phyloP scores from a whole-genome alignment of 768 basidiomycete species.

The Lactarius sp. region DNA sequence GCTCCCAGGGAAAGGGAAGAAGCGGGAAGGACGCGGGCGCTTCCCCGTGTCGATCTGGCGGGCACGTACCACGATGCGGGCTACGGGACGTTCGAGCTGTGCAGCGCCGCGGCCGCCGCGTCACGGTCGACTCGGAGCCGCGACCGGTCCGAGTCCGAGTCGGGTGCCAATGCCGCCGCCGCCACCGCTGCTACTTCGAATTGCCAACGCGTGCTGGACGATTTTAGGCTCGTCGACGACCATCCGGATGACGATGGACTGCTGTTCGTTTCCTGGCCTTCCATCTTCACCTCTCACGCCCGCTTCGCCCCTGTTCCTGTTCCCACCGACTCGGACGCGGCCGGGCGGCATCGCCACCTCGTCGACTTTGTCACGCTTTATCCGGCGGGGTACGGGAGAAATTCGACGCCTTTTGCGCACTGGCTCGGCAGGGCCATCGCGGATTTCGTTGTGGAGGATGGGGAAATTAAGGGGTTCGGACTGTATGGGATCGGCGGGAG shows the following conservation, averaged over 20 bases:
- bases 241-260: no score
- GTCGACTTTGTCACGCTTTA: not conserved
- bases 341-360: not conserved
- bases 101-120: not conserved
- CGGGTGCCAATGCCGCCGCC: no score
- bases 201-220: not conserved
- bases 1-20: not conserved
- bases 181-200: no score
- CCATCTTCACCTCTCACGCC: not conserved
- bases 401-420: conserved; percentile 5
- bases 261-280: not conserved
- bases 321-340: not conserved
- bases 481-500: not conserved
- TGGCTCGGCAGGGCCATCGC: not conserved
- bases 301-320: not conserved
- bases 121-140: no score
- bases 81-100: not conserved
- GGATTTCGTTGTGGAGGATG: not conserved
- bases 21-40: no score
- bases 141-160: no score
- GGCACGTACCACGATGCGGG: not conserved
- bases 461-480: not conserved
- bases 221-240: not conserved
- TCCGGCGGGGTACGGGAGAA: not conserved
- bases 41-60: not conserved